Evolutionary conservation across 129 eudicot genomes (phyloP).

Genomic region (Daucus carota): DNA sequence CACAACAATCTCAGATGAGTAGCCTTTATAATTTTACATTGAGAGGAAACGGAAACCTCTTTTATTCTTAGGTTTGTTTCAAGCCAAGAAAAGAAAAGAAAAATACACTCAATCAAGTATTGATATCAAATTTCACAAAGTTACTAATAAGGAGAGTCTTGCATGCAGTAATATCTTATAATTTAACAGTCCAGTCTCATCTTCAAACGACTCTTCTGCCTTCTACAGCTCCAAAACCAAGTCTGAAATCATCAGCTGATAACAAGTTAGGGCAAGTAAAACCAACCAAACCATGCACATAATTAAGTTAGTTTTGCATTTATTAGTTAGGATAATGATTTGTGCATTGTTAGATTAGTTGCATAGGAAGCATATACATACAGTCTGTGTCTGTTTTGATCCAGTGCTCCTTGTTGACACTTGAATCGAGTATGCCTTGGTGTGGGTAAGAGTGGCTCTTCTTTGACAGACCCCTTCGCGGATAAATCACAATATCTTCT

Average conservation of each 20-base stretch:
- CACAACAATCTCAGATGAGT: constrained; percentile 14
- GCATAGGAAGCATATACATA: constrained; percentile 32
- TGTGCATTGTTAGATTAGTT: background rate
- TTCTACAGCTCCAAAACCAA: constrained; percentile 79
- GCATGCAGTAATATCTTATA: constrained; percentile 16
- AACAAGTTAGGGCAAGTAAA: constrained; percentile 6
- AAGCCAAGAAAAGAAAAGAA: constrained; percentile 3
- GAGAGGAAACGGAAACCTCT: constrained; percentile 8
- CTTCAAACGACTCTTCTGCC: constrained; percentile 15
- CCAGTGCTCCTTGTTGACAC: constrained; percentile 62
- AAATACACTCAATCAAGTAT: constrained; percentile 8
- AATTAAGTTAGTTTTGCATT: too few relatives aligned
- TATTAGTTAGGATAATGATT: background rate
- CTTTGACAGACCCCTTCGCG: constrained; percentile 27
- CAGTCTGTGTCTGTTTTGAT: constrained; percentile 88
- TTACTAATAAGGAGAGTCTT: constrained; percentile 18
- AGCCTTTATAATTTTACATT: constrained; percentile 4
- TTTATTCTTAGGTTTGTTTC: constrained; percentile 18
- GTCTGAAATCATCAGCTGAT: constrained; percentile 37
- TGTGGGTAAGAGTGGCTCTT: constrained; percentile 27
- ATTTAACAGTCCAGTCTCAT: constrained; percentile 11
- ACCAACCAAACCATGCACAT: background rate
- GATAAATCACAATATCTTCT: constrained; percentile 42
- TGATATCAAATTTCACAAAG: constrained; percentile 6
- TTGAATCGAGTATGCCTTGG: constrained; percentile 29